Evolutionary conservation across 768 basidiomycete species (phyloP), one percentile per base, ranked within the genome.

Genomic region (Pisolithus albus): DNA sequence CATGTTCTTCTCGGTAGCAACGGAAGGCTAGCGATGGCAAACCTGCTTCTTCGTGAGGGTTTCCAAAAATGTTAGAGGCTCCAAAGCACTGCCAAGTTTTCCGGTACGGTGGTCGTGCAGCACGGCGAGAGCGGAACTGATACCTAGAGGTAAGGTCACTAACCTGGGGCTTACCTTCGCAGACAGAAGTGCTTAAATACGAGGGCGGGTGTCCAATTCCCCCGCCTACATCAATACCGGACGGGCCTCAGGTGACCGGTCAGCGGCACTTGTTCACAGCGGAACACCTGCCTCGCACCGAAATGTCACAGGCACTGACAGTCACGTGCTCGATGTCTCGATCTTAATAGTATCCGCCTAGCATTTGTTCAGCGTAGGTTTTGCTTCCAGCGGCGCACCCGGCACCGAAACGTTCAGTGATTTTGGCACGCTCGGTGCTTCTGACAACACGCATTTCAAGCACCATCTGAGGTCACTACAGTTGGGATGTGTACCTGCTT

Each of bases 1-100:
- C 65, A 67, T 65, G 24, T 43, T 46, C 47, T 45, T 21, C 39
- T 18, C 19, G 40, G 21, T 41, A n/a, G 5, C n/a, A 21, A 19
- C 19, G 21, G 10, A 21, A 41, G 11, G 18, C 18, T 41, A 41
- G 11, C 1, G n/a, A 41, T 21, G 16, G 40, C 21, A 11, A n/a
- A 19, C 3, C 13, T 34, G 34, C 34, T 11, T 13, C 34, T 34
- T 15, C 11, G 13, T 13, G 13, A 34, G 11, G 13, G 34, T 34
- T 34, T 34, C 34, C 13, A 34, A 15, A 5, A 15, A 34, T 34
- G 34, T 34, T 15, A 11, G 34, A 34, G 34, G 13, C 34, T 34
- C 34, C 34, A 34, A 11, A 5, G 34, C 30, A 32, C 30, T 11
- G 11, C 30, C 9, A 32, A 8, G 30, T 32, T 9, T 32, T 32